phyloP scores from a whole-genome alignment of 176 grass and related monocot genomes.

The Coix lacrymajobi region DNA sequence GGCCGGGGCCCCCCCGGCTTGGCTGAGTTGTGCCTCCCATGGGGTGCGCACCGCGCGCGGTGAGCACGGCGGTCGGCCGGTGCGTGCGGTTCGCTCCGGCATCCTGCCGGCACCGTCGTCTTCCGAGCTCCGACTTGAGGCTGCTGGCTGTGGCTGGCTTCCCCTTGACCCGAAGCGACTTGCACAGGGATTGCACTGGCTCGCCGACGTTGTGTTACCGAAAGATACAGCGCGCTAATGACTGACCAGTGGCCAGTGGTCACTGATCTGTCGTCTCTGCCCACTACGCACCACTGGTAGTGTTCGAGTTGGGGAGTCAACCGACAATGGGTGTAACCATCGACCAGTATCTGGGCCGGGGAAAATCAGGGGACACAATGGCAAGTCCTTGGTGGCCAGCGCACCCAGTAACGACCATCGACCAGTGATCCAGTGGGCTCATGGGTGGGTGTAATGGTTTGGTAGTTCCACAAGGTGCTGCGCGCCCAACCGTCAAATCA shows the following conservation, averaged over 20 bases:
- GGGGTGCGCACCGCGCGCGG: neutral
- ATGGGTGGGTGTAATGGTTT: neutral
- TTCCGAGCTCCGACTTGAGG: neutral
- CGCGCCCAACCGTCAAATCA: constrained; percentile 6
- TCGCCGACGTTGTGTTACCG: neutral
- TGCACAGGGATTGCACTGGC: neutral
- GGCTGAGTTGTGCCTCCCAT: constrained; percentile 26
- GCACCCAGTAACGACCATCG: neutral
- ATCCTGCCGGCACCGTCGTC: neutral
- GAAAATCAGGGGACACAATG: neutral
- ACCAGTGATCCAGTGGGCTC: neutral
- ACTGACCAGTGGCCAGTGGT: no score
- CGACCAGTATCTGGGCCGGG: neutral
- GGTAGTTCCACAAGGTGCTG: neutral
- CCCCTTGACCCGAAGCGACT: neutral
- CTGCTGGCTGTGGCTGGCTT: neutral
- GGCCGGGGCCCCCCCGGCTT: neutral
- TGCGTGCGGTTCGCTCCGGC: neutral
- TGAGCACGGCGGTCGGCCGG: neutral
- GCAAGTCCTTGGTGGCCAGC: neutral
- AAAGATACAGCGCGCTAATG: neutral
- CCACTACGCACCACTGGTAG: neutral
- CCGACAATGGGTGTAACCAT: neutral
- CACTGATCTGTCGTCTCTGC: neutral
- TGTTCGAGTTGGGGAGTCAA: neutral